Percentiles rank a stretch among this genome's conserved stretches.
phyloP scores from a whole-genome alignment of 352 stramenopile genomes.

The Phytophthora fragariae region DNA sequence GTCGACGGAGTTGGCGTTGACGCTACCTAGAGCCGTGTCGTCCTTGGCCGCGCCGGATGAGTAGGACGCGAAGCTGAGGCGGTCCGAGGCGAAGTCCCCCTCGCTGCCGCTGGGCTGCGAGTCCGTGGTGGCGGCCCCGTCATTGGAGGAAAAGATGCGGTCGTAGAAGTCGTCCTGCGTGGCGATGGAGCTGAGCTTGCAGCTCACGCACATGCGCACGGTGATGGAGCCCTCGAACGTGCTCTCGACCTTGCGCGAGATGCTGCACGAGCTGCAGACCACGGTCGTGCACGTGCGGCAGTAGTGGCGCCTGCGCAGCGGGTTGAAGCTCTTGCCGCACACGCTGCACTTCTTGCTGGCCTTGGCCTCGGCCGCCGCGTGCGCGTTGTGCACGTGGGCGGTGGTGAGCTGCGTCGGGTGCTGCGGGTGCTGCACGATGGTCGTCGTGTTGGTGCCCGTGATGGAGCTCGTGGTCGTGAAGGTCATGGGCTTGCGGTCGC shows the following conservation, averaged over 20 bases:
- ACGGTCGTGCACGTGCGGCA: conserved; percentile 77
- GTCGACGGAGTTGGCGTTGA: conserved; percentile 15
- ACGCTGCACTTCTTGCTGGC: conserved; percentile 75
- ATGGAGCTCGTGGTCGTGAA: conserved; percentile 48
- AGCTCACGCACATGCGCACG: conserved; percentile 82
- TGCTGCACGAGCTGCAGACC: conserved; percentile 85
- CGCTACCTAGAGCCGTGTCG: conserved; percentile 9
- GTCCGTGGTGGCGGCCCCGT: conserved; percentile 25
- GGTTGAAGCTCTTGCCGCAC: conserved; percentile 88
- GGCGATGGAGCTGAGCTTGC: conserved; percentile 78
- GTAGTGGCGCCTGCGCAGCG: conserved; percentile 76
- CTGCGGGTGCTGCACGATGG: conserved; percentile 35
- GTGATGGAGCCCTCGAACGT: conserved; percentile 62
- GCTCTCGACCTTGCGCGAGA: conserved; percentile 69
- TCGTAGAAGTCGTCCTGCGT: conserved; percentile 85
- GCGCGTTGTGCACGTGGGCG: conserved; percentile 21
- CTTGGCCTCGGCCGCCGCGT: conserved; percentile 26
- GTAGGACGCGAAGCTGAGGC: conserved; percentile 60
- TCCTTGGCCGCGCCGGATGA: conserved; percentile 41
- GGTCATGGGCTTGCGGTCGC: conserved; percentile 41
- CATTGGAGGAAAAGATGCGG: conserved; percentile 73
- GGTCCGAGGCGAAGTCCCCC: conserved; percentile 45
- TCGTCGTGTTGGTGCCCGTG: conserved; percentile 40
- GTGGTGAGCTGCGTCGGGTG: background rate
- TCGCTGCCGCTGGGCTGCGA: conserved; percentile 44